Evolutionary conservation across 257 asterid species (phyloP), one percentile per base, ranked within the genome.

Genomic region (Petunia secreta): DNA sequence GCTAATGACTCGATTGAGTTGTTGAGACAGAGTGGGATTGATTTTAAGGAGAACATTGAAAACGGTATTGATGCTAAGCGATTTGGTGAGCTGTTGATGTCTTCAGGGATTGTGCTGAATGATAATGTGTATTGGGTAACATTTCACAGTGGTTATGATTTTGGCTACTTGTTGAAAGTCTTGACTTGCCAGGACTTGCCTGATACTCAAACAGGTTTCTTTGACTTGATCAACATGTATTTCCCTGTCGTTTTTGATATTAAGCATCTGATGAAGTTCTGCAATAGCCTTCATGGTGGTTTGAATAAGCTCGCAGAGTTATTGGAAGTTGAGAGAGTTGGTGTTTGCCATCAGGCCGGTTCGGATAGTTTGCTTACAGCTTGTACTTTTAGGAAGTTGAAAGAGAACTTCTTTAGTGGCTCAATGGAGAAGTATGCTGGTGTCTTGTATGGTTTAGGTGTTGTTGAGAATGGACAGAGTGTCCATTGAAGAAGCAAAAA

Each of bases 301-400:
- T 74, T 92, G 86, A 92, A 92, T 80, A 89, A 92, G 91, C 83
- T 92, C 16, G 95, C 97, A 0, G 94, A 90, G 89, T 40, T 89
- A 76, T 83, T 92, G 91, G 93, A 87, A 15, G 94, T 92, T 50
- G 94, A 92, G 89, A 85, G 97, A 60, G 92, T 92, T 4, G 97
- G 97, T 66, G 81, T 92, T 57, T 89, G 97, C 74, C 97, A 92
- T 87, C 97, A 92, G 77, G 97, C 95, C 0, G 97, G 97, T 41
- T 92, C 97, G 6, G 97, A 92, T 81, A 92, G 97, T 80, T 85
- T 91, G 89, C 90, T 92, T 73, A 92, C 96, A 1, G 82, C 93
- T 11, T 88, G 89, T 84, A 85, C 93, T 4, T 92, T 92, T 83
- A 82, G 87, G 87, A 92, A 92, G 87, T 79, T 92, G 85, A 88